Evolutionary conservation across 345 rosid genomes (phyloP).

Genomic region (Clarkia xantiana): DNA sequence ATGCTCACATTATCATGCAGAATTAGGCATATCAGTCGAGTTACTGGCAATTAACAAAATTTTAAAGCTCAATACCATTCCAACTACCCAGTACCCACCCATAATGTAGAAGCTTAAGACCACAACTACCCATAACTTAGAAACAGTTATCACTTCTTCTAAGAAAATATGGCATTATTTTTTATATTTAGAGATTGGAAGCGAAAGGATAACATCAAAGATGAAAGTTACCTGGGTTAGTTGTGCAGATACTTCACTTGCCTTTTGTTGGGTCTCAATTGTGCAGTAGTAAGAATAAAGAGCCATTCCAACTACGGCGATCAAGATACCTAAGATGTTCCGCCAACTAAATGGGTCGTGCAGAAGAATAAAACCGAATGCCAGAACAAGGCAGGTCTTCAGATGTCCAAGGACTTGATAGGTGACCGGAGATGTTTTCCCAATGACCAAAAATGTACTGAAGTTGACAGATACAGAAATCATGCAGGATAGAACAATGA

Average conservation of each 20-base stretch:
- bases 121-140: too few relatives aligned
- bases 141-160: too few relatives aligned
- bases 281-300: constrained; percentile 81
- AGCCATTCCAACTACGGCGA: constrained; percentile 92
- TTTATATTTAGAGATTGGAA: too few relatives aligned
- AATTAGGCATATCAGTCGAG: too few relatives aligned
- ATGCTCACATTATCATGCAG: too few relatives aligned
- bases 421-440: constrained; percentile 99
- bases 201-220: too few relatives aligned
- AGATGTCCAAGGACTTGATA: constrained; percentile 99
- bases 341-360: constrained; percentile 95
- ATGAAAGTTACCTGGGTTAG: constrained; percentile 39
- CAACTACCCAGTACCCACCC: too few relatives aligned
- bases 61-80: too few relatives aligned
- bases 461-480: constrained; percentile 99
- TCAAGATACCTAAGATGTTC: constrained; percentile 78
- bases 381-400: constrained; percentile 95
- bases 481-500: constrained; percentile 95
- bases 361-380: constrained; percentile 85
- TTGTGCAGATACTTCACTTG: constrained; percentile 47
- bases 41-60: too few relatives aligned
- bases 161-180: too few relatives aligned
- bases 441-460: constrained; percentile 96
- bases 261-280: constrained; percentile 69
- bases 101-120: too few relatives aligned